Conservation (phyloP, 352 stramenopile genomes). For the Pythium brachiatum region DNA sequence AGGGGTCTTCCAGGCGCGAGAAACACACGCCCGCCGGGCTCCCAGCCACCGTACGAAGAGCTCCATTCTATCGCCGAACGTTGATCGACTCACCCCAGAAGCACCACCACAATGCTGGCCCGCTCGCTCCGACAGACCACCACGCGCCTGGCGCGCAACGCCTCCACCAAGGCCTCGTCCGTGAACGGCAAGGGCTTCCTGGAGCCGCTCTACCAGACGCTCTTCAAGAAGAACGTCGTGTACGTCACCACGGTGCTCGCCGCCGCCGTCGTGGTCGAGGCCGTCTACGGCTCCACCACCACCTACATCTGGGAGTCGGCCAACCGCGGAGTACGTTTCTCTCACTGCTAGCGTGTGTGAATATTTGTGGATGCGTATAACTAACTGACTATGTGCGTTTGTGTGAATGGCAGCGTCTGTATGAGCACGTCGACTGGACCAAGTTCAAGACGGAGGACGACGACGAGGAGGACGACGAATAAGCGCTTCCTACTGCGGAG, state of each 20-base stretch:
- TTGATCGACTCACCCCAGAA: background rate
- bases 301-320: constrained; percentile 76
- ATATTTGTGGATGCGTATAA: background rate
- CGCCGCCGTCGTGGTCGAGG: constrained; percentile 64
- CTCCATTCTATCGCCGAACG: constrained; percentile 3
- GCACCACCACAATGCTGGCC: constrained; percentile 35
- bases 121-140: constrained; percentile 47
- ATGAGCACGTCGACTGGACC: constrained; percentile 87
- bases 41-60: constrained; percentile 19
- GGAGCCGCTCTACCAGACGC: constrained; percentile 62
- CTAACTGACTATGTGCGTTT: background rate
- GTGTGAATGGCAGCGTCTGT: constrained; percentile 53
- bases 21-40: constrained; percentile 11
- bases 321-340: constrained; percentile 75
- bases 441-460: constrained; percentile 80
- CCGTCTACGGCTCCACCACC: constrained; percentile 69
- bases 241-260: constrained; percentile 81
- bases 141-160: constrained; percentile 37
- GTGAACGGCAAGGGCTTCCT: constrained; percentile 71
- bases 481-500: constrained; percentile 6
- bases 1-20: constrained; percentile 2
- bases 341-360: background rate
- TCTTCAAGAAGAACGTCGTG: constrained; percentile 82
- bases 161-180: constrained; percentile 70
- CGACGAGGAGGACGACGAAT: constrained; percentile 76